Conservation (phyloP, 23 red algal species). For the Gracilaria domingensis region DNA sequence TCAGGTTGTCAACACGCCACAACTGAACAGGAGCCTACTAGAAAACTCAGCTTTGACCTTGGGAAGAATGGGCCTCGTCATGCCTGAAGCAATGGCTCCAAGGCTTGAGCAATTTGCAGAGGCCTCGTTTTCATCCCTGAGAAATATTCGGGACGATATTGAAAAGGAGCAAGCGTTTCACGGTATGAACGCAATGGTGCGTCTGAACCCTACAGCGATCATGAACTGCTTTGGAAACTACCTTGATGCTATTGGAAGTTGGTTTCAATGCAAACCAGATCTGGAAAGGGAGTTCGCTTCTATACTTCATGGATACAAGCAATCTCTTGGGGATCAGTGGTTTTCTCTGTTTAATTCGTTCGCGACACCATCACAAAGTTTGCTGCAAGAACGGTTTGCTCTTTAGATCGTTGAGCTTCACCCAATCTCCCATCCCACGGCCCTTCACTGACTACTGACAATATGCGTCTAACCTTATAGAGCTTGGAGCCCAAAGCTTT, state of each 20-base stretch:
- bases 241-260: slow-evolving; percentile 74
- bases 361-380: slow-evolving; percentile 39
- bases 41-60: slow-evolving; percentile 87
- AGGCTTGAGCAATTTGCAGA: slow-evolving; percentile 61
- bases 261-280: slow-evolving; percentile 73
- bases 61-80: slow-evolving; percentile 75
- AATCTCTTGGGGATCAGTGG: slow-evolving; percentile 71
- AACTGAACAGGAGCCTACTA: slow-evolving; percentile 56
- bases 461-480: slow-evolving; percentile 16
- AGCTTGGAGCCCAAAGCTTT: slow-evolving; percentile 29
- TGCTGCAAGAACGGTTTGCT: slow-evolving; percentile 63
- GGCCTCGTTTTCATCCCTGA: slow-evolving; percentile 38
- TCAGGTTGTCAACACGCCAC: slow-evolving; percentile 57
- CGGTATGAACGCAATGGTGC: slow-evolving; percentile 71
- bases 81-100: slow-evolving; percentile 77
- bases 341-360: slow-evolving; percentile 48
- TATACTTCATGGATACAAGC: slow-evolving; percentile 66
- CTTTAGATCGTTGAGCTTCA: slow-evolving; percentile 6
- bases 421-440: slow-evolving; percentile 15
- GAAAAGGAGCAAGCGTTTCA: slow-evolving; percentile 79
- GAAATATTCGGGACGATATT: slow-evolving; percentile 67
- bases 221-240: slow-evolving; percentile 66
- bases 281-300: slow-evolving; percentile 73
- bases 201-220: slow-evolving; percentile 55
- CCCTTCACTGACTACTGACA: slow-evolving; percentile 51